phyloP scores from a whole-genome alignment of 108 stramenopile genomes.

The Schizochytrium sp. region DNA sequence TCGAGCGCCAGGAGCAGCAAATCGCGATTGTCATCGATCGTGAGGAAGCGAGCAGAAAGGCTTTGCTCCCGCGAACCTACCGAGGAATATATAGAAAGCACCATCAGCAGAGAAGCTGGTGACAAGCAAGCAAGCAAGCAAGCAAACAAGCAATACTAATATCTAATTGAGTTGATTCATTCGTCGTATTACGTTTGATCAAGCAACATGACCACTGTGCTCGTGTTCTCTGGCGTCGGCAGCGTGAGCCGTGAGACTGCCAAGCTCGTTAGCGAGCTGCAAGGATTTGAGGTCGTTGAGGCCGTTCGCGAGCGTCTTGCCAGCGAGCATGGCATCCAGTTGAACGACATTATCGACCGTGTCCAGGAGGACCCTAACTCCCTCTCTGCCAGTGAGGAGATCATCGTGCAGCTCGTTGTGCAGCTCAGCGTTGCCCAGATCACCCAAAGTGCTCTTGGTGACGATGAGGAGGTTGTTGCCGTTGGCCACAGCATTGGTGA shows the following conservation, averaged over 20 bases:
- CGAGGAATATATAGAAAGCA: too few relatives aligned
- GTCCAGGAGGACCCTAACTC: not conserved
- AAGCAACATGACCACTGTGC: not conserved
- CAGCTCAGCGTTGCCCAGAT: conserved; percentile 33
- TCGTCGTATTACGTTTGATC: too few relatives aligned
- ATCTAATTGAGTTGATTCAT: too few relatives aligned
- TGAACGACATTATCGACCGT: not conserved
- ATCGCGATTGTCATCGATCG: too few relatives aligned
- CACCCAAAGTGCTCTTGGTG: not conserved
- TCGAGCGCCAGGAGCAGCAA: too few relatives aligned
- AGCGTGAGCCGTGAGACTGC: conserved; percentile 32
- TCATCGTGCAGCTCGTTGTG: conserved; percentile 44
- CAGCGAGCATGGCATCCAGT: not conserved
- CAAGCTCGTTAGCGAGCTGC: not conserved
- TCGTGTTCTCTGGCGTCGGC: conserved; percentile 58
- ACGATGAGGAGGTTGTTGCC: not conserved
- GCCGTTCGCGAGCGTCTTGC: not conserved
- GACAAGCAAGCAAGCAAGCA: too few relatives aligned
- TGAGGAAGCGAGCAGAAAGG: too few relatives aligned
- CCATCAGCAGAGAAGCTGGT: too few relatives aligned
- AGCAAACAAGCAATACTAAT: too few relatives aligned
- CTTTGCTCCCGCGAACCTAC: too few relatives aligned
- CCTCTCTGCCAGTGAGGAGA: conserved; percentile 16
- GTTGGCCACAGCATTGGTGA: conserved; percentile 60
- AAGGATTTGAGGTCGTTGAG: not conserved